Conservation (phyloP, 2,329 filamentous ascomycete species). For the Ascomycota sp. region DNA sequence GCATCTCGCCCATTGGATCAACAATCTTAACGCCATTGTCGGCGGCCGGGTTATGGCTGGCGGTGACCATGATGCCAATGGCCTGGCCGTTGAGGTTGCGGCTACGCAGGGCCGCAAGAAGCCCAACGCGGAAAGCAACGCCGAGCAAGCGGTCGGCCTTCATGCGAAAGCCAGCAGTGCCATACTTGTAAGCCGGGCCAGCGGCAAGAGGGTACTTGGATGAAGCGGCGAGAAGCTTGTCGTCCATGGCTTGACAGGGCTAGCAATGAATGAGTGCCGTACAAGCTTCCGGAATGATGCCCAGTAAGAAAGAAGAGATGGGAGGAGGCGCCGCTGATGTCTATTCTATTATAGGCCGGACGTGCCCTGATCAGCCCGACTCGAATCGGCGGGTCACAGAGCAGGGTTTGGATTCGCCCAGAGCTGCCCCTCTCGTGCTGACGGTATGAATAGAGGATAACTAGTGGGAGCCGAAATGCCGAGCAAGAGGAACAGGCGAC, state of each 20-base stretch:
- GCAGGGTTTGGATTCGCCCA: too few relatives aligned
- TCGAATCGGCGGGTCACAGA: too few relatives aligned
- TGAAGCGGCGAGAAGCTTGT: conserved; percentile 35
- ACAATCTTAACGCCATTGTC: conserved; percentile 93
- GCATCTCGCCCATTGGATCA: conserved; percentile 94
- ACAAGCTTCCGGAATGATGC: too few relatives aligned
- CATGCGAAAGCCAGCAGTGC: conserved; percentile 47
- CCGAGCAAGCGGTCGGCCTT: conserved; percentile 64
- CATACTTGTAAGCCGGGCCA: conserved; percentile 37
- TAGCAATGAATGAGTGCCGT: too few relatives aligned
- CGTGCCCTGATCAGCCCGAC: too few relatives aligned
- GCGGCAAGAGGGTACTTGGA: conserved; percentile 36
- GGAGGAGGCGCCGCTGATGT: too few relatives aligned
- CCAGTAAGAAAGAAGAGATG: too few relatives aligned
- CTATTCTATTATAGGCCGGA: too few relatives aligned
- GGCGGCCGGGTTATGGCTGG: conserved; percentile 71
- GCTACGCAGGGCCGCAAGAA: conserved; percentile 71
- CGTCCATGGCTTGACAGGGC: conserved; percentile 20
- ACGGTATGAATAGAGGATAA: too few relatives aligned
- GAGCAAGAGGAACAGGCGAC: too few relatives aligned
- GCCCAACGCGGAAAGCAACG: conserved; percentile 76
- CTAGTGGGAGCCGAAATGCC: too few relatives aligned
- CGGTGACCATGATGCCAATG: conserved; percentile 92
- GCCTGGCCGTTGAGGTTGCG: conserved; percentile 74
- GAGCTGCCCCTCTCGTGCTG: too few relatives aligned